Conservation (phyloP, 495 filamentous ascomycete genomes). For the Xylaria flabelliformis region DNA sequence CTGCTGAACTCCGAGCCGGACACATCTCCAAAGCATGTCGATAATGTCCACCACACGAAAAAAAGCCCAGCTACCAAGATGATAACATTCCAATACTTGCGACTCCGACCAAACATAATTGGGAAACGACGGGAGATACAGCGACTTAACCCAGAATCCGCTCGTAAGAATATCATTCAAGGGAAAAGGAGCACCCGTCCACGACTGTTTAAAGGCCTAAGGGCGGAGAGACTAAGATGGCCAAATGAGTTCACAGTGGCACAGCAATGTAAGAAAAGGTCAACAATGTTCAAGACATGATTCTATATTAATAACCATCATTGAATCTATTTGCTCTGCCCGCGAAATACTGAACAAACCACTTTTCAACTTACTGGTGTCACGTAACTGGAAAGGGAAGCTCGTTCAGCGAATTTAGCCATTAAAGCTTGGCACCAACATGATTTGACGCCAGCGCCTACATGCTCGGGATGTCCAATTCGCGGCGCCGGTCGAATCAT, state of each 20-base stretch:
- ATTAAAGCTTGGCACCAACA: slow-evolving; percentile 7
- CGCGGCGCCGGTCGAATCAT: background rate
- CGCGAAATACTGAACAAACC: background rate
- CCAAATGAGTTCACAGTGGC: background rate
- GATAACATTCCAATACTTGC: slow-evolving; percentile 7
- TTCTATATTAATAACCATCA: background rate
- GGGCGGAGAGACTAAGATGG: slow-evolving; percentile 1
- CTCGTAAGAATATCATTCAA: background rate
- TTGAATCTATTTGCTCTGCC: too few species aligned
- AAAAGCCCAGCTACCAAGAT: slow-evolving; percentile 28
- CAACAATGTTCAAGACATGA: too few species aligned
- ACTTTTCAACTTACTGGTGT: background rate
- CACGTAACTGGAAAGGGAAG: background rate
- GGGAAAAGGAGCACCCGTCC: background rate
- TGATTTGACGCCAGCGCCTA: slow-evolving; percentile 6
- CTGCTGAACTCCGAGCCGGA: slow-evolving; percentile 33
- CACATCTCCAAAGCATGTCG: slow-evolving; percentile 20
- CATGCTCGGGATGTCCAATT: background rate
- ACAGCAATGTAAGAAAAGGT: background rate
- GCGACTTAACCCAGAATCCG: background rate
- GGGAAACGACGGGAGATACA: background rate
- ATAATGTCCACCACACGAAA: slow-evolving; percentile 34
- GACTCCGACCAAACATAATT: slow-evolving; percentile 11
- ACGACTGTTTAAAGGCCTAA: background rate
- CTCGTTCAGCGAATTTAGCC: slow-evolving; percentile 10